phyloP scores from a whole-genome alignment of 805 yeast genomes.

The Candida lessepsii region DNA sequence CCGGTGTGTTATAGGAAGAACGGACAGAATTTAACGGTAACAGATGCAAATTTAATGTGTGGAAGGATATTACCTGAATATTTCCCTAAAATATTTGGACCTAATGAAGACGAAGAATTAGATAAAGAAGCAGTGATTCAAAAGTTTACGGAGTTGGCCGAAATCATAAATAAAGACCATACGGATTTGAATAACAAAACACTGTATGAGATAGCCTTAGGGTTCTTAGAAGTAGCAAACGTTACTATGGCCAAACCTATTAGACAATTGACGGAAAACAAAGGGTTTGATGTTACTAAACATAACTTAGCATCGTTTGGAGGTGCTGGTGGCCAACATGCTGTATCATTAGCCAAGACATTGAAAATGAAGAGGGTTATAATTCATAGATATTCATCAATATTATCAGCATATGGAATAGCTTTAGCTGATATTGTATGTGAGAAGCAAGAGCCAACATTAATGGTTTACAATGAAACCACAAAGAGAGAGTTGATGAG shows the following conservation, averaged over 20 bases:
- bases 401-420: slow-evolving; percentile 86
- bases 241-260: slow-evolving; percentile 92
- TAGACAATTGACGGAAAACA: slow-evolving; percentile 79
- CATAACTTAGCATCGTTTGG: slow-evolving; percentile 84
- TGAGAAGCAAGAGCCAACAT: slow-evolving; percentile 75
- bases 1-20: slow-evolving; percentile 78
- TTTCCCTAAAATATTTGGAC: slow-evolving; percentile 83
- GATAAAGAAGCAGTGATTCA: slow-evolving; percentile 52
- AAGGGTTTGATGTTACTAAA: slow-evolving; percentile 63
- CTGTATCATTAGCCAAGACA: slow-evolving; percentile 69
- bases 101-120: slow-evolving; percentile 67
- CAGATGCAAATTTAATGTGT: slow-evolving; percentile 75
- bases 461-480: slow-evolving; percentile 36
- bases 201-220: slow-evolving; percentile 71
- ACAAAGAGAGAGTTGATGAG: slow-evolving; percentile 18
- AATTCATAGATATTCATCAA: slow-evolving; percentile 79
- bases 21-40: slow-evolving; percentile 59
- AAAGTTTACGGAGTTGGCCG: slow-evolving; percentile 55
- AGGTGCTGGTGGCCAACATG: slow-evolving; percentile 94
- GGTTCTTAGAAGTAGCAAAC: slow-evolving; percentile 80
- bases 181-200: slow-evolving; percentile 56
- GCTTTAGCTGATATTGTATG: slow-evolving; percentile 81
- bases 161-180: slow-evolving; percentile 52
- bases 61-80: slow-evolving; percentile 72
- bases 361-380: slow-evolving; percentile 68